Percentiles rank a stretch among this genome's conserved stretches.
Conservation (phyloP, 495 filamentous ascomycete genomes). For the Podospora sp. region DNA sequence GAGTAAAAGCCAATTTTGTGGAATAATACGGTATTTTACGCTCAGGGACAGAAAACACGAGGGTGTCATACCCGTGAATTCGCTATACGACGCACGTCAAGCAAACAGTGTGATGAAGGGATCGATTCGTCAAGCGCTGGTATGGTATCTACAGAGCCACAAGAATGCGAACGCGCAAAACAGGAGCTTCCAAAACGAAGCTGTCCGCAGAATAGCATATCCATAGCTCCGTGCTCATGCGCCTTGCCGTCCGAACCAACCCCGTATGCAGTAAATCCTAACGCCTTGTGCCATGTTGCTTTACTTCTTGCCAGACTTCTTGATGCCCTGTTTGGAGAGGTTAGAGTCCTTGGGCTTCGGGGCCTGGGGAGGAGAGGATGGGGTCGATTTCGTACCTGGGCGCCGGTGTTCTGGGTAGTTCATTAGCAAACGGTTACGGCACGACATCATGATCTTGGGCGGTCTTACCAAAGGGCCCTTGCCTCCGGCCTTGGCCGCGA, state of each 20-base stretch:
- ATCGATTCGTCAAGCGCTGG: constrained; percentile 4
- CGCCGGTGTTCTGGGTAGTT: constrained; percentile 60
- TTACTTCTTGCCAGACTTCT: constrained; percentile 90
- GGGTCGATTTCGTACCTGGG: constrained; percentile 47
- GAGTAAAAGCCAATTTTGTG: too few species aligned
- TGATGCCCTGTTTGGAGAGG: constrained; percentile 61
- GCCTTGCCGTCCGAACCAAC: constrained; percentile 8
- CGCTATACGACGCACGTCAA: too few species aligned
- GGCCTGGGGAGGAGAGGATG: not conserved
- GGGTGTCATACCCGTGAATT: too few species aligned
- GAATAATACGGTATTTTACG: too few species aligned
- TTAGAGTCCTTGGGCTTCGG: not conserved
- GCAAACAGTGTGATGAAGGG: not conserved
- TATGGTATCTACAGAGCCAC: not conserved
- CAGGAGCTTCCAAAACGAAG: too few species aligned
- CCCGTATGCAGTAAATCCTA: constrained; percentile 16
- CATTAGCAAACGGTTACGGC: constrained; percentile 34
- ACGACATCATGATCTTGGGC: not conserved
- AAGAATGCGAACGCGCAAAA: constrained; percentile 4
- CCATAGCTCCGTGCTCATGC: constrained; percentile 19
- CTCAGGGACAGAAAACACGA: too few species aligned
- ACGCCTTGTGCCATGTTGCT: constrained; percentile 9
- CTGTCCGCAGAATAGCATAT: constrained; percentile 15
- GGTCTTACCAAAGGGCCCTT: constrained; percentile 52
- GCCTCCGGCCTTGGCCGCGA: constrained; percentile 64